Conservation (phyloP, 179 eudicot genomes). For the Carnegiea gigantea region DNA sequence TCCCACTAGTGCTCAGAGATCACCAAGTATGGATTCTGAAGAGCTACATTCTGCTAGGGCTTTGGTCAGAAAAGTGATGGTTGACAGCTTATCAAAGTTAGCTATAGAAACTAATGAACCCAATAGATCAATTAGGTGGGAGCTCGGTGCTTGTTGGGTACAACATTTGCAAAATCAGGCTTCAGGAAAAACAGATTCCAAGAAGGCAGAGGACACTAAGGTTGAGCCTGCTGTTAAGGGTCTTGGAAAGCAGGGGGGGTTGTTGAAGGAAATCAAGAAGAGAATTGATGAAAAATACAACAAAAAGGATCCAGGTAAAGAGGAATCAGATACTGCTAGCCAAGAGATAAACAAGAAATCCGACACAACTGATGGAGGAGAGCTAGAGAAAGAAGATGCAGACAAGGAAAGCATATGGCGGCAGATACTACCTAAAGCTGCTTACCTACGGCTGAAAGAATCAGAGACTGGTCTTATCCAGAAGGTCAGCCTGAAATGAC, state of each 20-base stretch:
- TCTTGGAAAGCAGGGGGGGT: slow-evolving; percentile 82
- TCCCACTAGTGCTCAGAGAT: slow-evolving; percentile 51
- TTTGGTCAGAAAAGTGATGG: slow-evolving; percentile 57
- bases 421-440: slow-evolving; percentile 66
- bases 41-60: slow-evolving; percentile 46
- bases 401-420: slow-evolving; percentile 67
- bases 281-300: slow-evolving; percentile 56
- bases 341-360: slow-evolving; percentile 37
- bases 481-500: slow-evolving; percentile 44
- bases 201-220: slow-evolving; percentile 65
- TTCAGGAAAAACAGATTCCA: slow-evolving; percentile 61
- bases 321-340: slow-evolving; percentile 22
- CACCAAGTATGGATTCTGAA: slow-evolving; percentile 49
- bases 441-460: slow-evolving; percentile 78
- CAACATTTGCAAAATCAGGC: slow-evolving; percentile 81
- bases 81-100: slow-evolving; percentile 54
- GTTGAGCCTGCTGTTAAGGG: slow-evolving; percentile 82
- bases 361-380: slow-evolving; percentile 38
- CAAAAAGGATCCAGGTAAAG: slow-evolving; percentile 49
- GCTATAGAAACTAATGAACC: slow-evolving; percentile 46
- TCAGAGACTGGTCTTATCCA: slow-evolving; percentile 86
- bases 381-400: slow-evolving; percentile 49
- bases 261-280: slow-evolving; percentile 73
- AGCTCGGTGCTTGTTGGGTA: slow-evolving; percentile 93
- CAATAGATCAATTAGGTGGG: slow-evolving; percentile 74